These are phyloP conservation scores for Epichloe typhina DNA, from an alignment of 2,329 filamentous ascomycete species.

Conservation along the genomic window DNA sequence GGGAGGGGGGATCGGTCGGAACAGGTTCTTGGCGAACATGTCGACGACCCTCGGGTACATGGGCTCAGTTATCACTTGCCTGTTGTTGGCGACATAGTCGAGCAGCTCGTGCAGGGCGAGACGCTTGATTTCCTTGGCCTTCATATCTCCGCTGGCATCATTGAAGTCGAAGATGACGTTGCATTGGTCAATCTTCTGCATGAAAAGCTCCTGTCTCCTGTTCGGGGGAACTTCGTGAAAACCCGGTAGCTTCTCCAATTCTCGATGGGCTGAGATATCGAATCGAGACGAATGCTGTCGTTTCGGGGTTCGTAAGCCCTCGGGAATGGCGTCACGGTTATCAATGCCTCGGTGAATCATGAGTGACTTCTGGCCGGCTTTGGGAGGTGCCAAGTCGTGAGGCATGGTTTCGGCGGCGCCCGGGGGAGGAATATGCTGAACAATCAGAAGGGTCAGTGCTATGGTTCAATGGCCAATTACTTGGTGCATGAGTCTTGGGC, in stretches of 20 bases:
- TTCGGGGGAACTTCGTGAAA: conserved; percentile 99
- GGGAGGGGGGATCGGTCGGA: conserved; percentile 94
- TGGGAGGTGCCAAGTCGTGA: conserved; percentile 86
- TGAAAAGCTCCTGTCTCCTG: conserved; percentile 89
- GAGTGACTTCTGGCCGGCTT: conserved; percentile 77
- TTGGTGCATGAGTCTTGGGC: neutral
- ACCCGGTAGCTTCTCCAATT: conserved; percentile 91
- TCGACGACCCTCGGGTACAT: conserved; percentile 98
- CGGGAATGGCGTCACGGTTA: conserved; percentile 81
- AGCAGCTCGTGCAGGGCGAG: conserved; percentile 89
- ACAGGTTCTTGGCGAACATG: conserved; percentile 98
- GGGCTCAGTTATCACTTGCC: conserved; percentile 94
- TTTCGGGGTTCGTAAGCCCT: conserved; percentile 89
- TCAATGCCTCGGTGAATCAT: conserved; percentile 76
- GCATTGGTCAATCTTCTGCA: conserved; percentile 99
- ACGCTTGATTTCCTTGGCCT: conserved; percentile 98
- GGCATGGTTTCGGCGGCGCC: conserved; percentile 93
- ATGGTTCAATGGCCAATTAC: neutral
- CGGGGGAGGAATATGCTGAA: conserved; percentile 72
- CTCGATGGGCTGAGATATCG: conserved; percentile 91
- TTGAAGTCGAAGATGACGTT: conserved; percentile 99
- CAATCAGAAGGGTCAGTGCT: neutral
- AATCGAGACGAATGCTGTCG: conserved; percentile 95
- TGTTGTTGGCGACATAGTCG: conserved; percentile 96
- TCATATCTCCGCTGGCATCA: conserved; percentile 96